Evolutionary conservation across 257 asterid genomes (phyloP).

Genomic region (Solanum commersonii): DNA sequence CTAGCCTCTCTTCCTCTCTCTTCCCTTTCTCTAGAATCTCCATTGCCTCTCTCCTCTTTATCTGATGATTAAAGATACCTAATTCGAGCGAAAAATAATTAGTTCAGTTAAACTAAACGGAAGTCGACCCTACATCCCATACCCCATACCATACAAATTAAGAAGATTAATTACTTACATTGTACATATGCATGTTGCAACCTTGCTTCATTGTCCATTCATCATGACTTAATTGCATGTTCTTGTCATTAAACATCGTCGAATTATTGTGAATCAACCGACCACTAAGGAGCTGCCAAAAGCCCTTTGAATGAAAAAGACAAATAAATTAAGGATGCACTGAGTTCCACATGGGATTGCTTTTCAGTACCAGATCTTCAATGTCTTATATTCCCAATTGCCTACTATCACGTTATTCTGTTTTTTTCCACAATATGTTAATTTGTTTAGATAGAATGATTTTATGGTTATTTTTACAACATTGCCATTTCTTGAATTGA

Average conservation of each 20-base stretch:
- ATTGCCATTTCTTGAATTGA: background rate
- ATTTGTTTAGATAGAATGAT: background rate
- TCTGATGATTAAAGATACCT: background rate
- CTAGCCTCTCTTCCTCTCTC: too few relatives aligned
- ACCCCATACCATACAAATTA: background rate
- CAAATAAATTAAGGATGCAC: background rate
- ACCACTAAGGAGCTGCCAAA: background rate
- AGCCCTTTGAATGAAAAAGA: background rate
- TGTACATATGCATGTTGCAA: background rate
- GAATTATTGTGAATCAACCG: background rate
- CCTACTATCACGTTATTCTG: background rate
- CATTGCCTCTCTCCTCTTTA: too few relatives aligned
- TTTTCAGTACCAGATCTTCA: background rate
- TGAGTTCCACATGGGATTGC: background rate
- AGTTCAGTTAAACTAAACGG: background rate
- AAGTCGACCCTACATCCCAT: background rate
- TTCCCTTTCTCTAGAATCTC: too few relatives aligned
- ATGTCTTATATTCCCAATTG: background rate
- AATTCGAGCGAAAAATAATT: background rate
- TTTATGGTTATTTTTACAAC: background rate
- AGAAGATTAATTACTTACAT: background rate
- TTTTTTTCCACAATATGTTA: background rate
- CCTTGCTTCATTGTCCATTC: background rate
- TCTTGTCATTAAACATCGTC: background rate
- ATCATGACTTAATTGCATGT: background rate